A percentile compares a stretch with the other conserved stretches of the same genome.
Evolutionary conservation across 306 rosid genomes (phyloP).

Genomic region (Pterocarpus santalinus): DNA sequence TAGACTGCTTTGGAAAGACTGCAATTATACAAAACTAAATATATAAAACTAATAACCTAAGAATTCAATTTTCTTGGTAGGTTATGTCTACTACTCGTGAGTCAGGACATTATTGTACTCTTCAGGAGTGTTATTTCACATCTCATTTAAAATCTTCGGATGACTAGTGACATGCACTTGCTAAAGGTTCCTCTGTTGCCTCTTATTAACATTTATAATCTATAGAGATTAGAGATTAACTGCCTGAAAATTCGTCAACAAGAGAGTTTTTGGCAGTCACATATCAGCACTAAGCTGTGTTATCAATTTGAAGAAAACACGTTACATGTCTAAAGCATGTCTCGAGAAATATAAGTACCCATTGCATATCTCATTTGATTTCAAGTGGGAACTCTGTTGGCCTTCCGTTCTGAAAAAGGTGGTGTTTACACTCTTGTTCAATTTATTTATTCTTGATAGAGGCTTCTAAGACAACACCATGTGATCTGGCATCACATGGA

Average conservation of each 20-base stretch:
- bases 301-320: slow-evolving; percentile 18
- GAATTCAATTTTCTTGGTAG: neutral
- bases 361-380: slow-evolving; percentile 30
- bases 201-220: slow-evolving; percentile 1
- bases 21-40: neutral
- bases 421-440: neutral
- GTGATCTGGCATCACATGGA: slow-evolving; percentile 40
- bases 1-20: neutral
- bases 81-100: neutral
- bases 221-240: neutral
- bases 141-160: neutral
- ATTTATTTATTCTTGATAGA: neutral
- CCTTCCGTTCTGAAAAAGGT: neutral
- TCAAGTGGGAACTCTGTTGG: neutral
- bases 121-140: neutral
- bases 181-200: slow-evolving; percentile 6
- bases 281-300: neutral
- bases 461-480: slow-evolving; percentile 43
- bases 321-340: slow-evolving; percentile 14
- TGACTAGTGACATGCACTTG: slow-evolving; percentile 15
- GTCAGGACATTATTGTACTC: neutral
- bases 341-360: neutral
- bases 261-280: neutral
- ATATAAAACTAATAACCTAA: neutral
- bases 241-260: neutral